Evolutionary conservation across 345 rosid species (phyloP), one percentile per base, ranked within the genome.

Genomic region (Arabis alpina): DNA sequence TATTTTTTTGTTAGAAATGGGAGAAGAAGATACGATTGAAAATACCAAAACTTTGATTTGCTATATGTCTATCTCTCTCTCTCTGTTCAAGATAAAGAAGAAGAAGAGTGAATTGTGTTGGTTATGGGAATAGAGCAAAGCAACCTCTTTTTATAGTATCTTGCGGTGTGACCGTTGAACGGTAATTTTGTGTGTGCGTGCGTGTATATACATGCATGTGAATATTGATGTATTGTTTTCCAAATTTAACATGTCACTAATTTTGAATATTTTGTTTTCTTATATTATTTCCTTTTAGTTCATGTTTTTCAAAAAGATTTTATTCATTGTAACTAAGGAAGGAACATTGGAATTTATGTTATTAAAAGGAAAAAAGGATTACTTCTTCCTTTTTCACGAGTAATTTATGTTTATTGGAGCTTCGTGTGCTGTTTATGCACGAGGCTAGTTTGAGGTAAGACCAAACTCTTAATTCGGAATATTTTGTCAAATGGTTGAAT

Each of bases 111-210:
- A 49, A 43, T 54, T 63, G 39, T 36, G 39, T 36, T 36, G 79
- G 36, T 55, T 55, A 3, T 62, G 48, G 1, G 15, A 48, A 48
- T 16, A 30, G 61, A 63, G 65, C 75, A 62, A 70, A 70, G 55
- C 27, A 24, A 70, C 16, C 27, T 75, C 61, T 43, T 16, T 75
- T 24, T 76, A 76, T 76, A 76, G 79, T 39, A 48, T 55, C 8
- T 36, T 48, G 54, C 62, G 71, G 49, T 63, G 49, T 57, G 75
- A 76, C 75, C 75, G 60, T 76, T 76, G 79, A 69, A 69, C 8
- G 27, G 61, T 53, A 52, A 60, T 36, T 40, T 40, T 36, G 19
- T 53, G 73, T 16, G 73, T 59, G 4, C 62, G 73, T 67, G 73
- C 59, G 75, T 62, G 32, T 69, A 49, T 23, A 12, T 70, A 62